A percentile compares a stretch with the other conserved stretches of the same genome.
phyloP scores from a whole-genome alignment of 805 yeast species.

The Candida stauntonica region DNA sequence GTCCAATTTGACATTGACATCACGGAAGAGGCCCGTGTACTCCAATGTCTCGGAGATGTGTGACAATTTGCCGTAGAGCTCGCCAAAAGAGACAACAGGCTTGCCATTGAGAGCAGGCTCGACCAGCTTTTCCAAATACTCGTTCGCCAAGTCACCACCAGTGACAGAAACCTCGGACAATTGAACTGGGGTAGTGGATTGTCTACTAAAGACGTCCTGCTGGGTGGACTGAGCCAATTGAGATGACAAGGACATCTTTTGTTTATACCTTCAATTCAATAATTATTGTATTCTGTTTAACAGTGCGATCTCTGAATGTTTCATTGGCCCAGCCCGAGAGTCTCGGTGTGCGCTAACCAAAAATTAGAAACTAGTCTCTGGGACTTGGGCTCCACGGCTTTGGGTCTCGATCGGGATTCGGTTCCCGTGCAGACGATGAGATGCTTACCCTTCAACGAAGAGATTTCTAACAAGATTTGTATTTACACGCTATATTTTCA shows the following conservation, averaged over 20 bases:
- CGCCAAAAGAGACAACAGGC: slow-evolving; percentile 32
- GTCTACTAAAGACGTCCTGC: slow-evolving; percentile 11
- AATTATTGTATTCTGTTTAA: too few relatives aligned
- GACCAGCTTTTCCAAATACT: slow-evolving; percentile 43
- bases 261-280: background rate
- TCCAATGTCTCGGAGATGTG: slow-evolving; percentile 33
- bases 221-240: background rate
- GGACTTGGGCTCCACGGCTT: too few relatives aligned
- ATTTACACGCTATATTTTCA: background rate
- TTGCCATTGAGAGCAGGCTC: slow-evolving; percentile 36
- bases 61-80: slow-evolving; percentile 34
- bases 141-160: slow-evolving; percentile 35
- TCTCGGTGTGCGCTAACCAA: too few relatives aligned
- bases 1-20: slow-evolving; percentile 37
- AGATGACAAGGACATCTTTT: background rate
- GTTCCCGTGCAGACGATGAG: too few relatives aligned
- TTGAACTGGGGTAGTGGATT: slow-evolving; percentile 20
- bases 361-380: too few relatives aligned
- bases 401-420: too few relatives aligned
- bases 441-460: too few relatives aligned
- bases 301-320: too few relatives aligned
- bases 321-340: too few relatives aligned
- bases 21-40: slow-evolving; percentile 43
- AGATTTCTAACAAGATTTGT: too few relatives aligned
- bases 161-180: slow-evolving; percentile 18